Base-by-base conservation (phyloP, 106 monocot genomes). In the Platanthera guangdongensis region DNA sequence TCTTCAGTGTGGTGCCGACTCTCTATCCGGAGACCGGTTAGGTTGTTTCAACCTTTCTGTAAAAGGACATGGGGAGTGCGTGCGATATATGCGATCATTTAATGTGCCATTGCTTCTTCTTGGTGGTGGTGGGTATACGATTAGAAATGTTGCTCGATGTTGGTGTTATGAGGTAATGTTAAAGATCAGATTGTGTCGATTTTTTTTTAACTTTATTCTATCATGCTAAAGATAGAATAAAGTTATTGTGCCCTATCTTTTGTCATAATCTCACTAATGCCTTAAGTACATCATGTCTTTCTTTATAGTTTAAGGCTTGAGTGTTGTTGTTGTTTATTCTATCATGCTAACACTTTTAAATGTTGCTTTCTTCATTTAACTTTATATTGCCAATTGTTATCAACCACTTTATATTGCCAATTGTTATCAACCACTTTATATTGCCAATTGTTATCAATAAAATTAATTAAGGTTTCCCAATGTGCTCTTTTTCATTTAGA, bases 41-140 rank as follows among this genome's bases (percentile, higher is more conserved):
- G 85, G 85, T 75, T 85, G 85, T 75, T 85, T 85, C 73, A 79
- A 82, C 63, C 85, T 85, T 25, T 85, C 85, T 10, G 72, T 82
- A 14, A 75, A 60, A 50, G 85, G 85, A 15, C 85, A 85, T 67
- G 85, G 71, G 4, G 82, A 85, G 73, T 85, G 85, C 22, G 85
- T 82, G 21, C 50, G 72, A 76, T 82, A 75, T 57, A 72, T 85
- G 79, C 47, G 85, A 55, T 75, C 78, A 15, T 85, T 82, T 80
- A 82, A 82, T 79, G 82, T 82, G 79, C 85, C 85, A 50, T 63
- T 85, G 60, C 9, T 85, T 21, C 18, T 85, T 3, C 25, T 85
- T 22, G 85, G 85, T 45, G 82, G 85, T 15, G 85, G 85, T 45
- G 85, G 82, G 4, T 85, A 85, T 72, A 85, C 82, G 5, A 64